Evolutionary conservation across 306 rosid genomes (phyloP).

Genomic region (Sphenostylis stenocarpa): DNA sequence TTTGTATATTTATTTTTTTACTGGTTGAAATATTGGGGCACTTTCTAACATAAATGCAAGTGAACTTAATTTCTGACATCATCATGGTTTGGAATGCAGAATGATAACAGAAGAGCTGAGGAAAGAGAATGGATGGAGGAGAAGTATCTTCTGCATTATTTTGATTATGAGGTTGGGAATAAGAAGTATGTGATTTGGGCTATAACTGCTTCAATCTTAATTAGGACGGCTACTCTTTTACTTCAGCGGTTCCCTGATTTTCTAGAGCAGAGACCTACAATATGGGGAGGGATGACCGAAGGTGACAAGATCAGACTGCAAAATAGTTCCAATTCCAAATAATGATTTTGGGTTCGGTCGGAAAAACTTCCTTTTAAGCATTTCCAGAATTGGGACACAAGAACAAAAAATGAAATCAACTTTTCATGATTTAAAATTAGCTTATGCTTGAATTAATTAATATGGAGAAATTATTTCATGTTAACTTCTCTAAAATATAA

Average conservation of each 20-base stretch:
- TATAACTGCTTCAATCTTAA: conserved; percentile 80
- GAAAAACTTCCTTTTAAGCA: no score
- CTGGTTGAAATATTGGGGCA: background rate
- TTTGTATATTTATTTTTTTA: background rate
- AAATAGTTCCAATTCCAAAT: conserved; percentile 13
- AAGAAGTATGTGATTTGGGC: conserved; percentile 82
- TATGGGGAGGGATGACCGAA: conserved; percentile 60
- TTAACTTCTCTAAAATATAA: no score
- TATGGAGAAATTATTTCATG: no score
- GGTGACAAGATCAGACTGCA: conserved; percentile 29
- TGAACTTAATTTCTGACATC: conserved; percentile 17
- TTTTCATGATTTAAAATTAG: no score
- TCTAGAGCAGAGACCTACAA: conserved; percentile 63
- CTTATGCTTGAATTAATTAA: no score
- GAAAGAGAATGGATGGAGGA: conserved; percentile 76
- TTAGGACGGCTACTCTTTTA: conserved; percentile 59
- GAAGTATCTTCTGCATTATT: conserved; percentile 63
- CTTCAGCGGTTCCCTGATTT: conserved; percentile 67
- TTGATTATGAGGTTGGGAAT: conserved; percentile 53
- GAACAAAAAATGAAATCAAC: no score
- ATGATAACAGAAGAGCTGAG: conserved; percentile 74
- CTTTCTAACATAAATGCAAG: background rate
- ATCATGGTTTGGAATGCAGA: conserved; percentile 50
- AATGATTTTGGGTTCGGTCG: background rate
- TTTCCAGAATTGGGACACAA: no score